Evolutionary conservation across 148 eudicot genomes (phyloP), one percentile per base, ranked within the genome.

Genomic region (Drosera capensis): DNA sequence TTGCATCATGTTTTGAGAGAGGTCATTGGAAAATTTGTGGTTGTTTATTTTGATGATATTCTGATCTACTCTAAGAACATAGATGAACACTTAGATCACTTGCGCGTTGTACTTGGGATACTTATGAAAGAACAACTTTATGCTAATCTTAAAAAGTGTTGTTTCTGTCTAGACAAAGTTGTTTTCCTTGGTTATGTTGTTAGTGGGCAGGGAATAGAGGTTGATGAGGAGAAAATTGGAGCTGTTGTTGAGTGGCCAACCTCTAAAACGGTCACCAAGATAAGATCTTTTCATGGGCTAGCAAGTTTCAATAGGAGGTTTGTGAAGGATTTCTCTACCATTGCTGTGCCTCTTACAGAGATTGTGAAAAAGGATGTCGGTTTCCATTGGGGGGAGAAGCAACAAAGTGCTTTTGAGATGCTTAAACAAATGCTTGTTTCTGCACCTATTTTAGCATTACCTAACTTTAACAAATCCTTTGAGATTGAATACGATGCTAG

Each of bases 1-100:
- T 20, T 43, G 46, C 11, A 43, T 16, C 46, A 43, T 20, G 46
- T 43, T 21, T 43, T 43, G 46, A 24, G 24, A 1, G 24, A 2
- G 8, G 20, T 43, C 11, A 23, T 46, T 24, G 49, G 30, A 1
- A 46, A 9, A 25, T 46, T 46, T 46, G 31, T 25, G 1, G 30
- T 46, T 46, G 49, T 46, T 13, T 25, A 46, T 25, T 46, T 46
- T 46, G 34, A 46, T 13, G 34, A 46, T 23, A 46, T 46, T 46
- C 17, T 43, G 15, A 18, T 43, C 2, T 20, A 20, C 22, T 20
- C 34, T 12, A 24, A 14, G 18, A 25, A 21, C 23, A 8, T 43
- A 14, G 25, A 43, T 3, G 25, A 43, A 2, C 46, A 21, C 13
- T 4, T 43, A 14, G 43, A 28, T 4, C 31, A 28, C 31, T 28